A percentile compares a stretch with the other conserved stretches of the same genome.
Conservation (phyloP, 23 red algal genomes). For the Gracilaria gracilis region DNA sequence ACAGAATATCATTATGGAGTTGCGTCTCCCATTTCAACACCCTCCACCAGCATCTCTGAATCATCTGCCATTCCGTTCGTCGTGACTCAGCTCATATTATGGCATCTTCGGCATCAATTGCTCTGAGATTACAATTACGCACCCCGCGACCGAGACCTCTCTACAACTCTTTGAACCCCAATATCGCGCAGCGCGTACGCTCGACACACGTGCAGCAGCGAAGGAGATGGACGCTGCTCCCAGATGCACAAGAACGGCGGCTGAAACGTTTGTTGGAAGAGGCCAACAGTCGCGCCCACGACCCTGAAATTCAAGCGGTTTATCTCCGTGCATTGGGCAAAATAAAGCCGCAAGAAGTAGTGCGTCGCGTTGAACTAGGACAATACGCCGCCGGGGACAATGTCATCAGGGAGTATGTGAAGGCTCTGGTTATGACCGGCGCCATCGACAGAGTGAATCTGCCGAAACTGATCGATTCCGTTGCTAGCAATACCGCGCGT, state of each 20-base stretch:
- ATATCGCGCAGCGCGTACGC: neutral
- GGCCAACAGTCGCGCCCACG: slow-evolving; percentile 63
- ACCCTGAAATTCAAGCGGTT: slow-evolving; percentile 74
- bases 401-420: slow-evolving; percentile 92
- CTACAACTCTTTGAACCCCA: neutral
- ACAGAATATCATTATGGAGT: too few relatives aligned
- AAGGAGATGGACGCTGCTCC: slow-evolving; percentile 53
- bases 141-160: slow-evolving; percentile 2
- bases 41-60: too few relatives aligned
- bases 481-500: neutral
- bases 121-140: neutral
- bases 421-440: slow-evolving; percentile 84
- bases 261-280: slow-evolving; percentile 73
- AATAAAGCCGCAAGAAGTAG: slow-evolving; percentile 48
- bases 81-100: neutral
- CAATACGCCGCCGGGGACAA: slow-evolving; percentile 57
- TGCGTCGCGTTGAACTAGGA: slow-evolving; percentile 59
- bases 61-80: too few relatives aligned
- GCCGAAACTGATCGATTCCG: slow-evolving; percentile 54
- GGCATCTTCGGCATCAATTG: slow-evolving; percentile 18
- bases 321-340: slow-evolving; percentile 60
- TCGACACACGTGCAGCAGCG: neutral
- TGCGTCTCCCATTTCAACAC: too few relatives aligned
- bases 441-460: slow-evolving; percentile 74
- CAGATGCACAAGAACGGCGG: slow-evolving; percentile 59